Evolutionary conservation across 257 asterid genomes (phyloP).

Genomic region (Nicotiana tabacum): DNA sequence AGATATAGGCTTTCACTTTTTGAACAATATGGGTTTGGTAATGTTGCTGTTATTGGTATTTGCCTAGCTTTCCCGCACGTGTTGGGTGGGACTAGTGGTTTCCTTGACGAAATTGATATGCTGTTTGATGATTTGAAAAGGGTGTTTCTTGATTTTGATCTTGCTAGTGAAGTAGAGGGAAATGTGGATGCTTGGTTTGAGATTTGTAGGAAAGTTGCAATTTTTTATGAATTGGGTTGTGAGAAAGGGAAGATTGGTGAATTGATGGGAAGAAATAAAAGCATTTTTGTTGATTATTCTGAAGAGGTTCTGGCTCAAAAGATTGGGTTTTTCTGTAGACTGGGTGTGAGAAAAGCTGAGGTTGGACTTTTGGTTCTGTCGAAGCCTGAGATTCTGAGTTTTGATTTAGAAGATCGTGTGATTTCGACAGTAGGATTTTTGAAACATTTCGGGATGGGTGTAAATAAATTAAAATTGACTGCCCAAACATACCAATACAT

Average conservation of each 20-base stretch:
- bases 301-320: slow-evolving; percentile 41
- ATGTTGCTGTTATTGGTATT: slow-evolving; percentile 37
- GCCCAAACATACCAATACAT: slow-evolving; percentile 44
- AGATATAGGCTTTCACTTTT: slow-evolving; percentile 25
- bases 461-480: slow-evolving; percentile 29
- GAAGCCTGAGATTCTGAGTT: slow-evolving; percentile 38
- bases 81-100: slow-evolving; percentile 11
- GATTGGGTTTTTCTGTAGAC: slow-evolving; percentile 42
- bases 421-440: slow-evolving; percentile 45
- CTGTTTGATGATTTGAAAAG: slow-evolving; percentile 43
- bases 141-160: slow-evolving; percentile 38
- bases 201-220: slow-evolving; percentile 41
- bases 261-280: slow-evolving; percentile 41
- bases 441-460: slow-evolving; percentile 37
- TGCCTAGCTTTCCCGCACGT: slow-evolving; percentile 53
- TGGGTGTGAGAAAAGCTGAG: slow-evolving; percentile 38
- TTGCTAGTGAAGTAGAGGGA: slow-evolving; percentile 34
- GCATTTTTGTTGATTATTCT: slow-evolving; percentile 36
- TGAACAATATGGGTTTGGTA: slow-evolving; percentile 35
- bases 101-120: slow-evolving; percentile 25
- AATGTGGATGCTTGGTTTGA: slow-evolving; percentile 43
- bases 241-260: slow-evolving; percentile 52
- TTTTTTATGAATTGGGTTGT: slow-evolving; percentile 54
- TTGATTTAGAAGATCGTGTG: slow-evolving; percentile 31
- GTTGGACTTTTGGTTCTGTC: slow-evolving; percentile 49